Evolutionary conservation across 345 rosid genomes (phyloP).

Genomic region (Eucalyptus paniculata): DNA sequence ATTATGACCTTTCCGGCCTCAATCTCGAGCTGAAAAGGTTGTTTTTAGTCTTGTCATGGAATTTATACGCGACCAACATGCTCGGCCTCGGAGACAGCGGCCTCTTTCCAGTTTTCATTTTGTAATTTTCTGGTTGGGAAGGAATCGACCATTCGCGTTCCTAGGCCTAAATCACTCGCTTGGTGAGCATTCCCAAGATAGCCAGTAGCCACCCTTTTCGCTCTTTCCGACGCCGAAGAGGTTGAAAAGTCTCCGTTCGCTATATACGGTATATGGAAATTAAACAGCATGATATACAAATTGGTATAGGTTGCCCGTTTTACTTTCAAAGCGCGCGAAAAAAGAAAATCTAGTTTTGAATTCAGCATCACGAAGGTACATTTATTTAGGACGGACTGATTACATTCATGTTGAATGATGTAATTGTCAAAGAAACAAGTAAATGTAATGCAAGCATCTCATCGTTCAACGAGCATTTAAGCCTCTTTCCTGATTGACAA

Average conservation of each 20-base stretch:
- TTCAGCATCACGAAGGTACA: not conserved
- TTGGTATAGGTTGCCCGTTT: not conserved
- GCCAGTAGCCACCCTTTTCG: not conserved
- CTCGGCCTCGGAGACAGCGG: not conserved
- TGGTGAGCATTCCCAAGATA: not conserved
- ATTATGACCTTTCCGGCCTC: not conserved
- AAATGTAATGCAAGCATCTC: not conserved
- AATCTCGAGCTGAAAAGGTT: not conserved
- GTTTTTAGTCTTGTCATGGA: not conserved
- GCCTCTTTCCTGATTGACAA: not conserved
- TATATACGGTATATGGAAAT: not conserved
- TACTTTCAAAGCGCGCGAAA: fast-evolving
- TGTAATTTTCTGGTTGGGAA: not conserved
- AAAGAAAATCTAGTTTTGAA: fast-evolving
- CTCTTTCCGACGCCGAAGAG: not conserved
- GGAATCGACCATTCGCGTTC: not conserved
- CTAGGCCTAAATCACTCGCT: not conserved
- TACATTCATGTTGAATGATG: not conserved
- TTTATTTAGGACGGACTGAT: not conserved
- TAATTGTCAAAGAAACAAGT: fast-evolving
- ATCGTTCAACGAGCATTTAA: not conserved
- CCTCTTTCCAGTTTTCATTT: not conserved
- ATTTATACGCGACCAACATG: not conserved
- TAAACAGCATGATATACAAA: not conserved
- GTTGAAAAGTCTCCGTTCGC: not conserved